Evolutionary conservation across 345 rosid genomes (phyloP).

Genomic region (Populus deltoides): DNA sequence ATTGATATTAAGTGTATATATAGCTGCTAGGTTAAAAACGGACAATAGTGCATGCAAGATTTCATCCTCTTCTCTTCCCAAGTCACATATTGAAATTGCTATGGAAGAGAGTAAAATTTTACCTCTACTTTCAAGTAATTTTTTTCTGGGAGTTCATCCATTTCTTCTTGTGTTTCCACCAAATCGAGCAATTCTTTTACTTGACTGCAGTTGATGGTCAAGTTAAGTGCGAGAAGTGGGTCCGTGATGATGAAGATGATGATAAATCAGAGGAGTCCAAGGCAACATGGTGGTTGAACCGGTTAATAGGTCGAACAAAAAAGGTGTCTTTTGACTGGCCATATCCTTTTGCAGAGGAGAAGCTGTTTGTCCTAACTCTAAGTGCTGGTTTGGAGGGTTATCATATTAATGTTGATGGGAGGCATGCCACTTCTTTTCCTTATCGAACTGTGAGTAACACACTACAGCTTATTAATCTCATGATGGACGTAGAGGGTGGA

Average conservation of each 20-base stretch:
- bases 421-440: slow-evolving; percentile 87
- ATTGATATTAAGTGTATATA: neutral
- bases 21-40: neutral
- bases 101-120: neutral
- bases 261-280: slow-evolving; percentile 58
- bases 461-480: neutral
- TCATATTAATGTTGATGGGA: slow-evolving; percentile 82
- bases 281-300: slow-evolving; percentile 85
- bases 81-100: neutral
- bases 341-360: slow-evolving; percentile 76
- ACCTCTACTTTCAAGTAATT: neutral
- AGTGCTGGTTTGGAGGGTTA: slow-evolving; percentile 93
- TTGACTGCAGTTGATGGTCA: slow-evolving; percentile 74
- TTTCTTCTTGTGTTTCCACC: neutral
- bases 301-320: slow-evolving; percentile 65
- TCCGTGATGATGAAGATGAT: slow-evolving; percentile 66
- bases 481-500: slow-evolving; percentile 9
- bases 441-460: slow-evolving; percentile 78
- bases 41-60: neutral
- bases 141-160: neutral
- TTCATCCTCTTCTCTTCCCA: neutral
- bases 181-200: slow-evolving; percentile 17
- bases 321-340: slow-evolving; percentile 82
- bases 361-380: slow-evolving; percentile 80
- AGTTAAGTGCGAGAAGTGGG: slow-evolving; percentile 95